Evolutionary conservation across 257 asterid species (phyloP).

Genomic region (Capsicum rhomboideum): DNA sequence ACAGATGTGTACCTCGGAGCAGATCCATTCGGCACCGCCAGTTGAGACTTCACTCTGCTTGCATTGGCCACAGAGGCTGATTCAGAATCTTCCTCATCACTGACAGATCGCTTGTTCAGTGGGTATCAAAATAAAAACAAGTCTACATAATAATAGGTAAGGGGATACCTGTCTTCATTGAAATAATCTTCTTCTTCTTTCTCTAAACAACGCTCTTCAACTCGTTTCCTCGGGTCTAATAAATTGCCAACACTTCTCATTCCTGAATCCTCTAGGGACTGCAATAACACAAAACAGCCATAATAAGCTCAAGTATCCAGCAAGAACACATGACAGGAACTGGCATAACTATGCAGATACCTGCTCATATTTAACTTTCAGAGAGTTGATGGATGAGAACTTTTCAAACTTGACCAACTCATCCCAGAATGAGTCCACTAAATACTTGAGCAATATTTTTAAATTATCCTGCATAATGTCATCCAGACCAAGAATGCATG

Average conservation of each 20-base stretch:
- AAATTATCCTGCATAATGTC: constrained; percentile 63
- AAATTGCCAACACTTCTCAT: constrained; percentile 33
- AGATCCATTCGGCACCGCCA: constrained; percentile 51
- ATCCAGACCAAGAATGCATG: neutral
- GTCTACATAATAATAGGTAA: neutral
- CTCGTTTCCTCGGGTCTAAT: constrained; percentile 66
- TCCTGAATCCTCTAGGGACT: constrained; percentile 67
- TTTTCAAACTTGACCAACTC: constrained; percentile 61
- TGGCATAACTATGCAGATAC: constrained; percentile 22
- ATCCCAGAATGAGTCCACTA: constrained; percentile 85
- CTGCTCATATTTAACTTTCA: constrained; percentile 93
- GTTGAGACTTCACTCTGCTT: constrained; percentile 31
- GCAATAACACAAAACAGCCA: constrained; percentile 34
- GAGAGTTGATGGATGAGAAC: constrained; percentile 51
- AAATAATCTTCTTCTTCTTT: constrained; percentile 96
- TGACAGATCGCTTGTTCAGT: constrained; percentile 16
- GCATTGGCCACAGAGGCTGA: constrained; percentile 48
- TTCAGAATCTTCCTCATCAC: constrained; percentile 96
- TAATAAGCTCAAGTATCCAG: neutral
- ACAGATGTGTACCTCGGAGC: constrained; percentile 27
- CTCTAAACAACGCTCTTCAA: constrained; percentile 87
- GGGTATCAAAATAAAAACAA: neutral
- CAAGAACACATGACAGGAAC: neutral
- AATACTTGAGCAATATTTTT: constrained; percentile 62
- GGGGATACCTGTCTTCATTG: constrained; percentile 78